phyloP scores from a whole-genome alignment of 1,284 basidiomycete genomes.

The Malassezia sympodialis region DNA sequence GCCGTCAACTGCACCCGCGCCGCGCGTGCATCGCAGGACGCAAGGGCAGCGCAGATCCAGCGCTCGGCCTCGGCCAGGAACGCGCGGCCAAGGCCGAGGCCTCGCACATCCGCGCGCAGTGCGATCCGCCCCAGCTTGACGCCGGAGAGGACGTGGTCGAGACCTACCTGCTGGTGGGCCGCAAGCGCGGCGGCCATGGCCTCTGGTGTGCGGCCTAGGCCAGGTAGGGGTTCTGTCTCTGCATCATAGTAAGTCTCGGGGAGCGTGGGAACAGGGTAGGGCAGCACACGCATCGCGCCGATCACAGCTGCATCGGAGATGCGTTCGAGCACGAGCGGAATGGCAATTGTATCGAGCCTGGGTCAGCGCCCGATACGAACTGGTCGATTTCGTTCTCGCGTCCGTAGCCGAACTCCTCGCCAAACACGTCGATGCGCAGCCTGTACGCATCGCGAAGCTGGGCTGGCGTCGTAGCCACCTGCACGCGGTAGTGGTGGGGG shows the following conservation, averaged over 20 bases:
- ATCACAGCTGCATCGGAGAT: neutral
- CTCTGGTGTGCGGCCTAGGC: conserved; percentile 1
- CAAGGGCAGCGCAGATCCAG: neutral
- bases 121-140: conserved; percentile 10
- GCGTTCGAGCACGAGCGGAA: neutral
- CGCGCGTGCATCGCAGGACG: neutral
- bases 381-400: conserved; percentile 1
- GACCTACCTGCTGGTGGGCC: neutral
- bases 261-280: neutral
- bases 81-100: neutral
- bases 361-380: neutral
- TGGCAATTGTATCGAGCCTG: conserved; percentile 4
- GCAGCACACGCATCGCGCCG: conserved; percentile 1
- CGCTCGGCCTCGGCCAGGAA: conserved; percentile 1
- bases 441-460: neutral
- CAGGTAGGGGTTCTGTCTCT: neutral
- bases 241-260: neutral
- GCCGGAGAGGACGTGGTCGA: conserved; percentile 4
- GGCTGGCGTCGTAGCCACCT: neutral
- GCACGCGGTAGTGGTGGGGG: neutral
- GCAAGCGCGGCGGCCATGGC: neutral
- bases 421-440: conserved; percentile 5
- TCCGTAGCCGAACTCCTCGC: conserved; percentile 2
- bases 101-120: neutral
- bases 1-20: neutral